Evolutionary conservation across 176 grass and related monocot species (phyloP).

Genomic region (Tuctoria greenei): DNA sequence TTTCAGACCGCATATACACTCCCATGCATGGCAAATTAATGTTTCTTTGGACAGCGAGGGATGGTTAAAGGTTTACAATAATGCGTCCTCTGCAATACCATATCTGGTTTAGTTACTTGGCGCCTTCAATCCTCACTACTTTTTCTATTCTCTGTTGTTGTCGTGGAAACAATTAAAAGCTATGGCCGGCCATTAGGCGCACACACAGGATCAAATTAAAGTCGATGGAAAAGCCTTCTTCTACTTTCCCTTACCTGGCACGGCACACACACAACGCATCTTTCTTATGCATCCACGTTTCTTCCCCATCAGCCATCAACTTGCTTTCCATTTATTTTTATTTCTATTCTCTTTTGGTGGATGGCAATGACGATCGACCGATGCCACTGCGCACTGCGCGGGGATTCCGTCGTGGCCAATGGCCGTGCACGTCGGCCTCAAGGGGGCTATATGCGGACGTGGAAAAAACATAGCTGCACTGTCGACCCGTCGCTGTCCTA

Average conservation of each 20-base stretch:
- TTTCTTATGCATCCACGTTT: no score
- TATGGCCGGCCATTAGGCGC: constrained; percentile 21
- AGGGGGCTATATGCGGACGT: constrained; percentile 15
- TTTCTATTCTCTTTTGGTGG: constrained; percentile 1
- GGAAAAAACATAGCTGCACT: constrained; percentile 10
- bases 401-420: constrained; percentile 35
- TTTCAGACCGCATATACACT: no score
- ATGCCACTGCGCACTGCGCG: background rate
- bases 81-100: no score
- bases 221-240: background rate
- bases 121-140: background rate
- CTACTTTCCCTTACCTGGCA: constrained; percentile 31
- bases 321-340: background rate
- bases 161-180: constrained; percentile 35
- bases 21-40: no score
- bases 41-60: no score
- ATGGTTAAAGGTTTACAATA: no score
- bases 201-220: constrained; percentile 20
- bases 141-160: constrained; percentile 22
- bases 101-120: background rate
- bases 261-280: background rate
- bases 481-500: constrained; percentile 21
- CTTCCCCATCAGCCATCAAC: constrained; percentile 34
- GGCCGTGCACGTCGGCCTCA: constrained; percentile 18
- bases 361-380: constrained; percentile 18